phyloP scores from a whole-genome alignment of 768 basidiomycete genomes.

The Holtermannia corniformis region DNA sequence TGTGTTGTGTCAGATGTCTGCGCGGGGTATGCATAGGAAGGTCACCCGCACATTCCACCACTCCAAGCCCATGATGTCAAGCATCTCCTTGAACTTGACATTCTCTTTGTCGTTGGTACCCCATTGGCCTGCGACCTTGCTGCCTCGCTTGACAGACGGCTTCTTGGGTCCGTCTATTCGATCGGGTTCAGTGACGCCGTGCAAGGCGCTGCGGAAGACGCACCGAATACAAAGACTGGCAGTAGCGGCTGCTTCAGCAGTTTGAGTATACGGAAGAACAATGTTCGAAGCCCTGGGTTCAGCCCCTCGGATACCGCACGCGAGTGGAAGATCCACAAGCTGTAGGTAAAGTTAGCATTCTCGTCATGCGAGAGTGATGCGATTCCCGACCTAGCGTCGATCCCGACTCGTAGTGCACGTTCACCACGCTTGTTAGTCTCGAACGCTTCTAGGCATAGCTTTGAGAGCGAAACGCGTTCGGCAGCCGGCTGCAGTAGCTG shows the following conservation, averaged over 20 bases:
- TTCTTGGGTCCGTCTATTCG: conserved; percentile 61
- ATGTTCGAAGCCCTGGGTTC: conserved; percentile 73
- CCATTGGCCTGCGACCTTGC: conserved; percentile 29
- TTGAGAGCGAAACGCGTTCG: conserved; percentile 62
- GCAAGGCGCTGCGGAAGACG: conserved; percentile 1
- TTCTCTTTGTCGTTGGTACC: conserved; percentile 33
- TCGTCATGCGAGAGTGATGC: background rate
- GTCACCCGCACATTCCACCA: conserved; percentile 46
- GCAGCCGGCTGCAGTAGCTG: conserved; percentile 54
- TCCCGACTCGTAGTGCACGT: conserved; percentile 71
- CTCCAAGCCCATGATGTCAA: conserved; percentile 47
- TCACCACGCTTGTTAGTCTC: conserved; percentile 54
- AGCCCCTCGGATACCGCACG: conserved; percentile 50
- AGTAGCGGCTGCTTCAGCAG: conserved; percentile 65
- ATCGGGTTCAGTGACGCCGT: background rate
- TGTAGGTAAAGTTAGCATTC: conserved; percentile 3
- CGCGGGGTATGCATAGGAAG: too few relatives aligned
- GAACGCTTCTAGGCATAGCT: conserved; percentile 71
- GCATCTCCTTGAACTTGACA: conserved; percentile 38
- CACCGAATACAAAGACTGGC: conserved; percentile 76
- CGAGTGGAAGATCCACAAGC: conserved; percentile 50
- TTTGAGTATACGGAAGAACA: conserved; percentile 74
- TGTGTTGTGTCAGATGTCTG: background rate
- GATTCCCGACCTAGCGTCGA: conserved; percentile 52
- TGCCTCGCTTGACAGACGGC: conserved; percentile 64